These are phyloP conservation scores for Phytophthora brassicae DNA, from an alignment of 352 stramenopile genomes.

Conservation along the genomic window DNA sequence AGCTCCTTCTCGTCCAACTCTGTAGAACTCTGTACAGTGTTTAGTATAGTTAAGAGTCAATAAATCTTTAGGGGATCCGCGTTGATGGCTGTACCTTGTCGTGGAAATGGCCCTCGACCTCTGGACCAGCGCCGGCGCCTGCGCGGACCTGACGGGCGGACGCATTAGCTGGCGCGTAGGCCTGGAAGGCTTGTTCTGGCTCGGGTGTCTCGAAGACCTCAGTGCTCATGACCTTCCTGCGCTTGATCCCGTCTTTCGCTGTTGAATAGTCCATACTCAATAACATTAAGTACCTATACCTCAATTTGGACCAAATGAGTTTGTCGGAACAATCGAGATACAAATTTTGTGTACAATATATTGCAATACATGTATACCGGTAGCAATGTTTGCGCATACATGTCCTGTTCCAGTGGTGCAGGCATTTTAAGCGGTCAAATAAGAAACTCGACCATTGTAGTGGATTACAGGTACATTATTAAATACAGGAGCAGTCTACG, in stretches of 20 bases:
- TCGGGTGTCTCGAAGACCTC: conserved; percentile 82
- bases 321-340: no score
- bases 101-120: conserved; percentile 50
- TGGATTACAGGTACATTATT: conserved; percentile 12
- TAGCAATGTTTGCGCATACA: no score
- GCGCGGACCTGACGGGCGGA: conserved; percentile 19
- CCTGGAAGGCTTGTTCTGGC: conserved; percentile 58
- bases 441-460: no score
- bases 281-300: no score
- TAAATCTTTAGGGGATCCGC: no score
- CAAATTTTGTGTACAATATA: no score
- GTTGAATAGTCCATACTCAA: conserved; percentile 46
- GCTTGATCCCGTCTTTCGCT: conserved; percentile 39
- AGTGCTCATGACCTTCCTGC: conserved; percentile 60
- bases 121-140: conserved; percentile 14
- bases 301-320: no score
- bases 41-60: background rate
- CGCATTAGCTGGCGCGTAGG: conserved; percentile 51
- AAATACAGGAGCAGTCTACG: conserved; percentile 24
- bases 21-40: conserved; percentile 40
- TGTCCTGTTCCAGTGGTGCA: no score
- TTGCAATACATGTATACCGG: no score
- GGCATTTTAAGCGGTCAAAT: no score
- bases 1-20: conserved; percentile 67
- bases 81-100: conserved; percentile 47